A percentile compares a stretch with the other conserved stretches of the same genome.
These are phyloP conservation scores for Polytrichum commune DNA, from an alignment of 225 moss, liverwort and hornwort species.

Conservation along the genomic window DNA sequence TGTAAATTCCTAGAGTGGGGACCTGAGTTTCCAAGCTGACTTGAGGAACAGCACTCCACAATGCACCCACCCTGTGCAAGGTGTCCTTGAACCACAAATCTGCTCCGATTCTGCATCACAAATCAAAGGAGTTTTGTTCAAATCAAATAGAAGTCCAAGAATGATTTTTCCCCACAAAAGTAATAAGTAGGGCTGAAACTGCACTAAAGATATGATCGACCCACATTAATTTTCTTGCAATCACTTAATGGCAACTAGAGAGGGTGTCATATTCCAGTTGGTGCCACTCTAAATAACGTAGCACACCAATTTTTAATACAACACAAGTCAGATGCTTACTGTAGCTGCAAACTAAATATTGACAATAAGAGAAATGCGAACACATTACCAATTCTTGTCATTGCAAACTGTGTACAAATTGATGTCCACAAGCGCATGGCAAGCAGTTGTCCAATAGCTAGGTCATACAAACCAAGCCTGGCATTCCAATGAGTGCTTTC, in stretches of 20 bases:
- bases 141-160: background rate
- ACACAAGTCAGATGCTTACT: too few relatives aligned
- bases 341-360: too few relatives aligned
- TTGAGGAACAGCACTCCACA: background rate
- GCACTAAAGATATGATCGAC: too few relatives aligned
- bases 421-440: background rate
- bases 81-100: background rate
- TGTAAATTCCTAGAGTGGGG: background rate
- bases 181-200: background rate
- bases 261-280: too few relatives aligned
- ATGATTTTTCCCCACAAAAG: background rate
- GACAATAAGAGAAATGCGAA: background rate
- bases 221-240: too few relatives aligned
- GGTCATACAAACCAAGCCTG: background rate
- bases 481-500: background rate
- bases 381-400: background rate
- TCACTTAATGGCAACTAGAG: too few relatives aligned
- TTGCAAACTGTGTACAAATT: background rate
- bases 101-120: constrained; percentile 2
- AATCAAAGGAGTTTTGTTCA: background rate
- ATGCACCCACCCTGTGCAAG: background rate
- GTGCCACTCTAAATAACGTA: too few relatives aligned
- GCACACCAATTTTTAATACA: too few relatives aligned
- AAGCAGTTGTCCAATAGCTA: background rate
- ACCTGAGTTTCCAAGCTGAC: background rate